These are phyloP conservation scores for Cladophialophora psammophila DNA, from an alignment of 2,329 filamentous ascomycete species.

Conservation along the genomic window DNA sequence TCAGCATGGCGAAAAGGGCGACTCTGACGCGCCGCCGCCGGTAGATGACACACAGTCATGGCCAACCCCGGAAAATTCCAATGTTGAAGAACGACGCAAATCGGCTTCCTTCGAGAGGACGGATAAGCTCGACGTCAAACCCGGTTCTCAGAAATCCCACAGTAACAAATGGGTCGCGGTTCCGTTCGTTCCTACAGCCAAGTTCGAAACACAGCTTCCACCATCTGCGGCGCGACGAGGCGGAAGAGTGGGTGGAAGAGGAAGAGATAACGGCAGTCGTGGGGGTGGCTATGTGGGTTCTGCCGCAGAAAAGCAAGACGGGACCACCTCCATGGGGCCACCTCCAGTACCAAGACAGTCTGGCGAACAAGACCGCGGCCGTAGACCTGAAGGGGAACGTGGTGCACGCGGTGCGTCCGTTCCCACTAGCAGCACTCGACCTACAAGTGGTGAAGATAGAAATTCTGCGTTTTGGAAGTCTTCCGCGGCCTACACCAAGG, in stretches of 20 bases:
- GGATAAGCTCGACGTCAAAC: slow-evolving; percentile 63
- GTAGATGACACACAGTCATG: slow-evolving; percentile 80
- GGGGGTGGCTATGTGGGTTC: slow-evolving; percentile 50
- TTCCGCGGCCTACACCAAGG: slow-evolving; percentile 38
- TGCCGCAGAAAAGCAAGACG: slow-evolving; percentile 46
- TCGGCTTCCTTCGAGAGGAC: slow-evolving; percentile 64
- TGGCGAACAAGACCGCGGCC: slow-evolving; percentile 40
- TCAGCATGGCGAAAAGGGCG: slow-evolving; percentile 42
- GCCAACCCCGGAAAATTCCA: slow-evolving; percentile 86
- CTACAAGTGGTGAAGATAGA: slow-evolving; percentile 46
- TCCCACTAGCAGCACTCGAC: slow-evolving; percentile 49
- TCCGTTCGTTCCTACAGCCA: slow-evolving; percentile 81
- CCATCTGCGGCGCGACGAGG: slow-evolving; percentile 57
- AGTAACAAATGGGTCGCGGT: slow-evolving; percentile 86
- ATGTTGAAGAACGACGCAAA: slow-evolving; percentile 79
- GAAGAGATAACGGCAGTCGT: slow-evolving; percentile 59
- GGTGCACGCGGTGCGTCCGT: slow-evolving; percentile 50
- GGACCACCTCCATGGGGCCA: slow-evolving; percentile 37
- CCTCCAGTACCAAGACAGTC: slow-evolving; percentile 38
- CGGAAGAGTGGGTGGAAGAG: slow-evolving; percentile 60
- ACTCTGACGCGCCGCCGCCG: slow-evolving; percentile 62
- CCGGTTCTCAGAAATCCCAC: slow-evolving; percentile 61
- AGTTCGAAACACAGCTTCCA: slow-evolving; percentile 81
- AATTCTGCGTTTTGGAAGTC: slow-evolving; percentile 46
- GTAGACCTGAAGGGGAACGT: slow-evolving; percentile 40